These are phyloP conservation scores for Penicillium rolfsii DNA, from an alignment of 2,329 filamentous ascomycete species.

Conservation along the genomic window DNA sequence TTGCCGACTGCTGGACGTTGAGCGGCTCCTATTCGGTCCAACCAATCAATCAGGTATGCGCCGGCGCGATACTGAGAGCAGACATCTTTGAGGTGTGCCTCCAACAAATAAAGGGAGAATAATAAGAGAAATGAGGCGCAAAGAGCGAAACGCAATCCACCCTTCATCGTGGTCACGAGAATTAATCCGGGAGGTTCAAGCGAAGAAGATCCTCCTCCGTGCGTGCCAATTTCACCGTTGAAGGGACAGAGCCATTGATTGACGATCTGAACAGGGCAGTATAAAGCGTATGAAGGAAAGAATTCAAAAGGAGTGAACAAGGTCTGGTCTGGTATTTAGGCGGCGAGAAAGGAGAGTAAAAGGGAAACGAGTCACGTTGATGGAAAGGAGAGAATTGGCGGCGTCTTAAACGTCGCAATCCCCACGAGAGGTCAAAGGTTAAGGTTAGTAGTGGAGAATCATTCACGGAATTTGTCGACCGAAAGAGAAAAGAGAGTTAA, in stretches of 20 bases:
- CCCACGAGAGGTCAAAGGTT: not conserved
- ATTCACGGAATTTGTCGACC: not conserved
- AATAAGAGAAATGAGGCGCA: constrained; percentile 31
- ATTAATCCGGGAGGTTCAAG: not conserved
- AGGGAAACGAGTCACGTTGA: not conserved
- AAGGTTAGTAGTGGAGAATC: not conserved
- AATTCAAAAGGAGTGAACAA: not conserved
- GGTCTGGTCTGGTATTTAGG: not conserved
- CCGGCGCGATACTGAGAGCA: constrained; percentile 43
- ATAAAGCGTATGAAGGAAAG: not conserved
- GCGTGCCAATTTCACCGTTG: constrained; percentile 9
- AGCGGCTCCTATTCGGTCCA: constrained; percentile 25
- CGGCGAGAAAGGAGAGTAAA: constrained; percentile 1
- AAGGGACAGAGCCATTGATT: constrained; percentile 19
- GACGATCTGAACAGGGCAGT: not conserved
- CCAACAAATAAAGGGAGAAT: constrained; percentile 37
- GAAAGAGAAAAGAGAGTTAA: not conserved
- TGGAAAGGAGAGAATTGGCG: not conserved
- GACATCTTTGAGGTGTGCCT: constrained; percentile 38
- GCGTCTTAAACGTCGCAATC: not conserved
- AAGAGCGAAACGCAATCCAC: constrained; percentile 33
- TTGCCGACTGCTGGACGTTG: constrained; percentile 11
- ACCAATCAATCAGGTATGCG: constrained; percentile 40
- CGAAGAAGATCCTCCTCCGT: constrained; percentile 12
- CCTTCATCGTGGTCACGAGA: constrained; percentile 35